Base-by-base conservation (phyloP, 2,329 filamentous ascomycete genomes). In the Tympanopsis confertula region DNA sequence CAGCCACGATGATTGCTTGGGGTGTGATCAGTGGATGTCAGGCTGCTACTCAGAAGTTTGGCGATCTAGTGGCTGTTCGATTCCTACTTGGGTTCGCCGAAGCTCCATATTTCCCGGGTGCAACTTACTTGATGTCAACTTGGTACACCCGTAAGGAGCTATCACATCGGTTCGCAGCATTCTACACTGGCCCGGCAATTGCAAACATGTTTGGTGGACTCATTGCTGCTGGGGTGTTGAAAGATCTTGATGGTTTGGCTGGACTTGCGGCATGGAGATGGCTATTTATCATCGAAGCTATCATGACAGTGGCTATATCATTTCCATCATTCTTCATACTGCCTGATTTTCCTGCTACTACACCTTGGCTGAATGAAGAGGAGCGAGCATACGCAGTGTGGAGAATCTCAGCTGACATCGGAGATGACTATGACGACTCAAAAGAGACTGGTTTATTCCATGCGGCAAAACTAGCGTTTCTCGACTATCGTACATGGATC, bases 141-240 rank as follows among this genome's bases (percentile, higher is more conserved):
- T 93, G 84, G 87, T 98, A 96, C 50, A 78, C 80, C 41, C 77
- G 89, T 42, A 68, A 68, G 32, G 91, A 96, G 60, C 86, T 88
- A 2, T 89, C 96, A 59, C 86, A 86, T 51, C 78, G 91, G 20
- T 95, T 88, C 61, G 84, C 80, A 13, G 88, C 96, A 66, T 96
- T 96, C 68, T 96, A 96, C 66, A 79, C 74, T 50, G 85, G 72
- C 20, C 88, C 84, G 1, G 83, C 80, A 0, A 63, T 89, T 3
- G 84, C 84, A 1, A 83, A 84, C 20, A 84, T 86, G 0, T 95
- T 94, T 49, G 87, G 86, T 32, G 87, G 87, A 2, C 69, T 95
- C 1, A 68, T 95, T 4, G 88, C 88, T 1, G 81, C 78, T 1
- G 88, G 81, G 0, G 93, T 95, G 44, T 46, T 71, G 0, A 85